phyloP scores from a whole-genome alignment of 306 rosid genomes.

The Cucurbita pepo region DNA sequence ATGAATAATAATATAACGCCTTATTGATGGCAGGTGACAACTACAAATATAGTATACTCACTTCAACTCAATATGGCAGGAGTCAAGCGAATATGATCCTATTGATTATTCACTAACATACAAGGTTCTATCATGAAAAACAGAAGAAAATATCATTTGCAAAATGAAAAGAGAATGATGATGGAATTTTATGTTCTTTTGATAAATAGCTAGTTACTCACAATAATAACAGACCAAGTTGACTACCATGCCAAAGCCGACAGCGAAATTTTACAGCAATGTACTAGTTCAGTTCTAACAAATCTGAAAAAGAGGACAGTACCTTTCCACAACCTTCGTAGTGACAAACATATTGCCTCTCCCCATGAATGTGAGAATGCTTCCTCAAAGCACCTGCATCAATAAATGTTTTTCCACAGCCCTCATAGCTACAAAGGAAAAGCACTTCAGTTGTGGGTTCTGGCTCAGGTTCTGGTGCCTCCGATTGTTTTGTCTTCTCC shows the following conservation, averaged over 20 bases:
- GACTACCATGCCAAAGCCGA: background rate
- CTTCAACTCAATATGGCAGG: background rate
- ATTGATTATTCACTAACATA: background rate
- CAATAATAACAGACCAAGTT: background rate
- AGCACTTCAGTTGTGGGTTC: slow-evolving; percentile 98
- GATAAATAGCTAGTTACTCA: background rate
- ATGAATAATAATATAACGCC: background rate
- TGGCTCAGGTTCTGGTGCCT: slow-evolving; percentile 74
- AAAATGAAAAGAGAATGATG: background rate
- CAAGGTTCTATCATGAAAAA: background rate
- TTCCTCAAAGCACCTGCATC: slow-evolving; percentile 98
- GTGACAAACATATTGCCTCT: slow-evolving; percentile 77
- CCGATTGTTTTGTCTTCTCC: slow-evolving; percentile 55
- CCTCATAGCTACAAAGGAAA: slow-evolving; percentile 88
- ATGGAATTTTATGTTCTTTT: background rate
- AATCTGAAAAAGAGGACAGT: background rate
- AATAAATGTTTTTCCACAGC: slow-evolving; percentile 91
- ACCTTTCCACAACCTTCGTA: slow-evolving; percentile 97
- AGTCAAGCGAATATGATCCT: background rate
- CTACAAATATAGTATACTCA: background rate
- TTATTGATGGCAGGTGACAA: background rate
- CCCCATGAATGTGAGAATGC: slow-evolving; percentile 96
- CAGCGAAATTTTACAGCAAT: background rate
- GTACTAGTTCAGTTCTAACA: background rate
- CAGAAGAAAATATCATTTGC: background rate